phyloP scores from a whole-genome alignment of 768 basidiomycete genomes.

The Mycena rebaudengoi region DNA sequence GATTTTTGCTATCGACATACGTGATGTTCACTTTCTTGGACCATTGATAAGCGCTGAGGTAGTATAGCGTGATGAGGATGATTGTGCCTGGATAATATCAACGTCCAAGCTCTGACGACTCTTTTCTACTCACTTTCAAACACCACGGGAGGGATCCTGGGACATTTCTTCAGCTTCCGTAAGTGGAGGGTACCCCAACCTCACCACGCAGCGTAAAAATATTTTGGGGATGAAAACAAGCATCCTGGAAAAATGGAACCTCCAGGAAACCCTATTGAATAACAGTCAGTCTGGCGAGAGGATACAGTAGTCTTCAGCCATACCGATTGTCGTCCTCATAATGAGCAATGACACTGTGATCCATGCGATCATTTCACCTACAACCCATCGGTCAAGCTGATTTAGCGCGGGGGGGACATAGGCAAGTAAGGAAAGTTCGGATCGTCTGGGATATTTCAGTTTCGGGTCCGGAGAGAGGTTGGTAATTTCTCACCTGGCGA shows the following conservation, averaged over 20 bases:
- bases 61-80: slow-evolving; percentile 28
- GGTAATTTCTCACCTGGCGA: background rate
- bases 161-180: background rate
- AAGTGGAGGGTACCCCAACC: background rate
- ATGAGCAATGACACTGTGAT: slow-evolving; percentile 7
- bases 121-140: slow-evolving; percentile 36
- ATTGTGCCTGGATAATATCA: slow-evolving; percentile 21
- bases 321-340: slow-evolving; percentile 5
- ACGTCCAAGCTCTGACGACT: too few species aligned
- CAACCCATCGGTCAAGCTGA: too few species aligned
- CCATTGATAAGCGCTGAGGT: slow-evolving; percentile 17
- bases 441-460: background rate
- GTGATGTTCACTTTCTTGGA: slow-evolving; percentile 14
- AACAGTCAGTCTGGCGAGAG: background rate
- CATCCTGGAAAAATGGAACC: slow-evolving; percentile 29
- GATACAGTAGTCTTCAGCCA: background rate
- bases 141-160: slow-evolving; percentile 30
- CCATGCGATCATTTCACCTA: slow-evolving; percentile 7
- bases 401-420: background rate
- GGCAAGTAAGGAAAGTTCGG: background rate
- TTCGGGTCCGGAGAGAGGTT: background rate
- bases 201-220: slow-evolving; percentile 31
- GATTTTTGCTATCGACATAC: slow-evolving; percentile 15
- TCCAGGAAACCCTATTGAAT: slow-evolving; percentile 14
- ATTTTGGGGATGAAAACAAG: slow-evolving; percentile 22